A percentile compares a stretch with the other conserved stretches of the same genome.
Conservation (phyloP, 768 basidiomycete genomes). For the Xerocomellus chrysenteron region DNA sequence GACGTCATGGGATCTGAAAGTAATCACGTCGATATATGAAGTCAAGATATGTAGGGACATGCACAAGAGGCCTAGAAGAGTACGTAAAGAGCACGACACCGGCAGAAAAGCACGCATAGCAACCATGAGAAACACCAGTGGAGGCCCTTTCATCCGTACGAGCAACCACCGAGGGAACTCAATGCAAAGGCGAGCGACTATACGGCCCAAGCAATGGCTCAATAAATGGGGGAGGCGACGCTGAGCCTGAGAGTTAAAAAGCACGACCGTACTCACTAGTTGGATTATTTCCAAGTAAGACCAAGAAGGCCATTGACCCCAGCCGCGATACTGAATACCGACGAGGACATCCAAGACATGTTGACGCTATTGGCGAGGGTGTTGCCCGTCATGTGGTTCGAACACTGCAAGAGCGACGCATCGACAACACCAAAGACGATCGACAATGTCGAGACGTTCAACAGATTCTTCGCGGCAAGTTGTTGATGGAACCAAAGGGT, state of each 20-base stretch:
- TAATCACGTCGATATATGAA: no score
- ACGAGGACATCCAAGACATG: constrained; percentile 52
- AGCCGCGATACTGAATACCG: constrained; percentile 51
- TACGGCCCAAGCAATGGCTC: not conserved
- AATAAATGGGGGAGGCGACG: not conserved
- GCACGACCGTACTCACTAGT: constrained; percentile 40
- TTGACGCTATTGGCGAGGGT: constrained; percentile 43
- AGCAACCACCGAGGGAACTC: constrained; percentile 55
- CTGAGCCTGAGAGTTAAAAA: no score
- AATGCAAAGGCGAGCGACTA: constrained; percentile 49
- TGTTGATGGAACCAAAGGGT: constrained; percentile 53
- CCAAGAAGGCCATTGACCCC: constrained; percentile 53
- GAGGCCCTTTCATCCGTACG: constrained; percentile 82
- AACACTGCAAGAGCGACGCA: constrained; percentile 48
- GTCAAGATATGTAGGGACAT: not conserved
- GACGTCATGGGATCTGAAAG: no score
- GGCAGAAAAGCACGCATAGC: constrained; percentile 81
- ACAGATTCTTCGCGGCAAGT: constrained; percentile 43
- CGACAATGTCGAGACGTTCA: constrained; percentile 55
- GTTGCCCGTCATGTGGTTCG: constrained; percentile 29
- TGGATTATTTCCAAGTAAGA: constrained; percentile 54
- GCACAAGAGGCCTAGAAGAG: constrained; percentile 41
- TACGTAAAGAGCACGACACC: constrained; percentile 76
- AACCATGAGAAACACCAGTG: constrained; percentile 77
- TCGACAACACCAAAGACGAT: constrained; percentile 55